phyloP scores from a whole-genome alignment of 2,329 filamentous ascomycete species.

The Aspergillus costaricaensis region DNA sequence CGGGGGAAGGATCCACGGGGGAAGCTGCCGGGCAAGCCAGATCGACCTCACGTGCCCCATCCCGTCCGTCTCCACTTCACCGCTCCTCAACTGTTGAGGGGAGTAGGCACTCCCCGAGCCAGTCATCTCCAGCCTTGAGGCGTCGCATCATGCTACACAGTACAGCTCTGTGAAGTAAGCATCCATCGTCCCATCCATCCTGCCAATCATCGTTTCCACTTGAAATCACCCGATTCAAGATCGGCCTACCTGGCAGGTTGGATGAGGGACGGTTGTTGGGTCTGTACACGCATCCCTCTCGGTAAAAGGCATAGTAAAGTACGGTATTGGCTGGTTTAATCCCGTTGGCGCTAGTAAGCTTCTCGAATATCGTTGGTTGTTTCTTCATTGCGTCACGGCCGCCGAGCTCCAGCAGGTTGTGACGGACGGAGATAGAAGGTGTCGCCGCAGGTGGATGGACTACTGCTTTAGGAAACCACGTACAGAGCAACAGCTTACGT shows the following conservation, averaged over 20 bases:
- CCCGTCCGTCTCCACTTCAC: conserved; percentile 16
- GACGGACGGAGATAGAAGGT: conserved; percentile 2
- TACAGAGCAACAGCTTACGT: neutral
- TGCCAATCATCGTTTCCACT: conserved; percentile 2
- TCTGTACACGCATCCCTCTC: conserved; percentile 5
- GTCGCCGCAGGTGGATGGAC: neutral
- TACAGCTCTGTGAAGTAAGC: neutral
- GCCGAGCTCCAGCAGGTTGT: neutral
- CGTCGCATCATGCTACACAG: neutral
- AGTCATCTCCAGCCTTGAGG: conserved; percentile 1
- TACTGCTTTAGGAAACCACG: neutral
- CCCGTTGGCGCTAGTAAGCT: conserved; percentile 6
- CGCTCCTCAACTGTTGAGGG: conserved; percentile 25
- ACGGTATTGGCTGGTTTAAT: conserved; percentile 2
- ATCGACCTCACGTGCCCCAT: conserved; percentile 18
- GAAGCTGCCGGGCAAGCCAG: conserved; percentile 16
- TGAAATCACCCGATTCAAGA: conserved; percentile 1
- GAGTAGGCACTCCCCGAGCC: neutral
- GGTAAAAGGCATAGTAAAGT: neutral
- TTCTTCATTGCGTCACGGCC: conserved; percentile 9
- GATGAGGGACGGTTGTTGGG: neutral
- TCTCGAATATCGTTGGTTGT: conserved; percentile 8
- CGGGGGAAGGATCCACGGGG: conserved; percentile 7
- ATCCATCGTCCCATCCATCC: neutral
- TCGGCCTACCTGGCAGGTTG: neutral